Evolutionary conservation across 768 basidiomycete species (phyloP).

Genomic region (Fomitopsis pulvina): DNA sequence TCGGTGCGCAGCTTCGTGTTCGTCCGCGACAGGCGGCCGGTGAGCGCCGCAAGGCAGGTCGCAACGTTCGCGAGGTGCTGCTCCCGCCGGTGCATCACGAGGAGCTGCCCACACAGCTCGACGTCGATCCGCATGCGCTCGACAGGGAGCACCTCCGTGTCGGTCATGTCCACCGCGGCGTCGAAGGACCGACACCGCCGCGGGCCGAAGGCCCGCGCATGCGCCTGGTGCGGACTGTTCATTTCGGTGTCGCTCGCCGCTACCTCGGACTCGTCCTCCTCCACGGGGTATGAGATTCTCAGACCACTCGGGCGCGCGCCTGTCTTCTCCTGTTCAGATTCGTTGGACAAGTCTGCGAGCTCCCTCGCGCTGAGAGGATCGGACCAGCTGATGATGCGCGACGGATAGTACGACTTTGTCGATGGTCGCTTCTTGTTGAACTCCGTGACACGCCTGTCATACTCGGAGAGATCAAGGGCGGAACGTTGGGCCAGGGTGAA

Average conservation of each 20-base stretch:
- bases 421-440: constrained; percentile 38
- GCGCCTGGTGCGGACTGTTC: constrained; percentile 6
- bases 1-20: constrained; percentile 54
- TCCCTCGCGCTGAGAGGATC: constrained; percentile 41
- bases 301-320: background rate
- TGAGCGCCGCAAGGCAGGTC: constrained; percentile 53
- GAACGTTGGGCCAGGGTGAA: constrained; percentile 18
- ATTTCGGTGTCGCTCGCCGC: background rate
- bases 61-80: constrained; percentile 61
- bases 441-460: constrained; percentile 27
- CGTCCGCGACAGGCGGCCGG: constrained; percentile 43
- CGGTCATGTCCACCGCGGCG: constrained; percentile 44
- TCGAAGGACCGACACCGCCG: constrained; percentile 58
- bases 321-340: constrained; percentile 4
- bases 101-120: constrained; percentile 66
- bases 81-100: constrained; percentile 64
- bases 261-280: constrained; percentile 4
- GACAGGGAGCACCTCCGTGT: constrained; percentile 40
- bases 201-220: constrained; percentile 6
- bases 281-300: constrained; percentile 1
- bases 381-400: constrained; percentile 48
- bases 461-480: constrained; percentile 23
- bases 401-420: constrained; percentile 29
- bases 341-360: constrained; percentile 6
- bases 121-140: constrained; percentile 77